These are phyloP conservation scores for Rugonectria rugulosa DNA, from an alignment of 2,329 filamentous ascomycete species.

Conservation along the genomic window DNA sequence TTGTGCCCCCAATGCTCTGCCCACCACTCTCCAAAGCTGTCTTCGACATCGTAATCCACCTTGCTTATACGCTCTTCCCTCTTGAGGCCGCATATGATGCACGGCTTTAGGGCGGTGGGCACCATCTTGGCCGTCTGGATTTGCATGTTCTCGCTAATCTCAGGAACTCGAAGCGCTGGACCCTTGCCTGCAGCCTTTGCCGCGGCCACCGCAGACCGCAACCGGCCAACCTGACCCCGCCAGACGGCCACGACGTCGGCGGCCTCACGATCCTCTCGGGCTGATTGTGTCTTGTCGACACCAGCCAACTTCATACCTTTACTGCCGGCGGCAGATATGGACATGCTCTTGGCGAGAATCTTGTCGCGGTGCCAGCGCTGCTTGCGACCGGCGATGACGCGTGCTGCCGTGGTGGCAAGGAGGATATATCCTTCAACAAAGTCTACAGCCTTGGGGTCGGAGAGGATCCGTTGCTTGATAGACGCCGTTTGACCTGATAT, in stretches of 20 bases:
- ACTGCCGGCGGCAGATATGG: constrained; percentile 77
- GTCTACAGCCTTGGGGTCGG: constrained; percentile 65
- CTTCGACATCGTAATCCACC: constrained; percentile 79
- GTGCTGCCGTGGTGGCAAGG: constrained; percentile 73
- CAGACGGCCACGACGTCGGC: constrained; percentile 79
- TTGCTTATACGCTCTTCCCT: constrained; percentile 82
- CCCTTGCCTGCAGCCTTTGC: constrained; percentile 66
- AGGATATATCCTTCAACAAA: constrained; percentile 72
- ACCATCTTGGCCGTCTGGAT: constrained; percentile 76
- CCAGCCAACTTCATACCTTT: constrained; percentile 93
- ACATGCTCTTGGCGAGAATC: constrained; percentile 85
- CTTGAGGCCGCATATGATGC: constrained; percentile 87
- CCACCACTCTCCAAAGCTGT: constrained; percentile 98
- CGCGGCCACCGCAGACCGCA: constrained; percentile 76
- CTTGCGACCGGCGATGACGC: constrained; percentile 84
- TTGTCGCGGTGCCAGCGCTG: constrained; percentile 91
- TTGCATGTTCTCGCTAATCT: constrained; percentile 73
- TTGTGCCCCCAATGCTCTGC: constrained; percentile 85
- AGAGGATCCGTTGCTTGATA: constrained; percentile 68
- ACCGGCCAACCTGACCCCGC: constrained; percentile 76
- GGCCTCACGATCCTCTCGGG: constrained; percentile 84
- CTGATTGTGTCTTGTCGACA: constrained; percentile 82
- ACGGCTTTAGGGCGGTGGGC: constrained; percentile 75
- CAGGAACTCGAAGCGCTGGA: constrained; percentile 65
- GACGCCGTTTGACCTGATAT: constrained; percentile 65